Conservation (phyloP, 345 rosid species). For the Hibiscus tridactylites region DNA sequence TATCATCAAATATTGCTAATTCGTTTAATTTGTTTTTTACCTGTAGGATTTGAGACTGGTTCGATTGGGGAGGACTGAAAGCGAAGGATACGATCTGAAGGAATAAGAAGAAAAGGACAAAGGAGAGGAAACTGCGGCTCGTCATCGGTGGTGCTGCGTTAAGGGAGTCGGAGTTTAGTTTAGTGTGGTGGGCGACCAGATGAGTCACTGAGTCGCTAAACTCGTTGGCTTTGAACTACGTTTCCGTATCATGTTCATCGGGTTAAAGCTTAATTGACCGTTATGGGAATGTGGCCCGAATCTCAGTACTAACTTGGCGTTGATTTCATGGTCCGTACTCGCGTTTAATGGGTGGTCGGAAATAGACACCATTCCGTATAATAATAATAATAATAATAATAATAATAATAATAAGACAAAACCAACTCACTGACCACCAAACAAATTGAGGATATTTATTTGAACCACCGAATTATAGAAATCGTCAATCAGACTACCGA, state of each 20-base stretch:
- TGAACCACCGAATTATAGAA: too few species aligned
- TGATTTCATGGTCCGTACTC: not conserved
- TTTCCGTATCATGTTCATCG: not conserved
- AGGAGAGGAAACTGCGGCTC: not conserved
- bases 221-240: not conserved
- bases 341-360: not conserved
- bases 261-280: not conserved
- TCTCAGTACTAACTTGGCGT: not conserved
- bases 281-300: not conserved
- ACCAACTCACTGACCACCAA: too few species aligned
- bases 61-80: slow-evolving; percentile 22
- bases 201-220: not conserved
- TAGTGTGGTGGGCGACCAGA: not conserved
- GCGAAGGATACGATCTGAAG: slow-evolving; percentile 17
- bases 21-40: slow-evolving; percentile 10
- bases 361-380: not conserved
- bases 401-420: too few species aligned
- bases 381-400: too few species aligned
- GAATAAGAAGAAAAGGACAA: slow-evolving; percentile 19
- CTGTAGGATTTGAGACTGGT: slow-evolving; percentile 28
- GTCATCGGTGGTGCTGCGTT: not conserved
- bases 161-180: not conserved
- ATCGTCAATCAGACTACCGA: too few species aligned
- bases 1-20: not conserved
- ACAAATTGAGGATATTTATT: too few species aligned